Evolutionary conservation across 306 rosid genomes (phyloP).

Genomic region (Neltuma alba): DNA sequence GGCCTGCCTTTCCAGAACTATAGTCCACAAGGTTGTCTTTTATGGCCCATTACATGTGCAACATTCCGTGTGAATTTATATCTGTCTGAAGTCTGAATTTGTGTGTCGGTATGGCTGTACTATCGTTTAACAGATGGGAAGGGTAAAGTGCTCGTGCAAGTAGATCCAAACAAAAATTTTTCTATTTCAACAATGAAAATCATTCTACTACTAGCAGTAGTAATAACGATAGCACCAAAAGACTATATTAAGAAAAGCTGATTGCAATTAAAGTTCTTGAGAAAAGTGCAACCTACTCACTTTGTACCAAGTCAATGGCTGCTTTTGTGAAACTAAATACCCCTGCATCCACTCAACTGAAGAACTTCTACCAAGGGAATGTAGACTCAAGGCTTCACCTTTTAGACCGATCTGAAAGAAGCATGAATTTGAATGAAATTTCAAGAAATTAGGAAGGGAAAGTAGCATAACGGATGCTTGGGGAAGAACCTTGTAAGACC

Average conservation of each 20-base stretch:
- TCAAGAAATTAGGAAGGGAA: slow-evolving; percentile 32
- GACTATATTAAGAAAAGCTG: background rate
- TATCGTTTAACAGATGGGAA: too few species aligned
- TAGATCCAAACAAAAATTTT: too few species aligned
- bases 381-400: slow-evolving; percentile 93
- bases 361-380: slow-evolving; percentile 90
- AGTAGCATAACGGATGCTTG: background rate
- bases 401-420: slow-evolving; percentile 79
- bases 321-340: slow-evolving; percentile 61
- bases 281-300: slow-evolving; percentile 57
- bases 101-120: too few species aligned
- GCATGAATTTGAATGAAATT: slow-evolving; percentile 38
- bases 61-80: too few species aligned
- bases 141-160: too few species aligned
- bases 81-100: too few species aligned
- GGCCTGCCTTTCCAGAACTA: slow-evolving; percentile 1
- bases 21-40: slow-evolving; percentile 7
- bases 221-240: background rate
- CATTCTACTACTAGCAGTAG: background rate
- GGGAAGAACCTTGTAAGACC: slow-evolving; percentile 89
- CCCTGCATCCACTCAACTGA: slow-evolving; percentile 94
- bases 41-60: background rate
- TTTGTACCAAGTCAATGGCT: slow-evolving; percentile 96
- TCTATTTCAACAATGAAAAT: background rate
- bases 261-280: background rate